Base-by-base conservation (phyloP, 345 rosid species). In the Brassica napus region DNA sequence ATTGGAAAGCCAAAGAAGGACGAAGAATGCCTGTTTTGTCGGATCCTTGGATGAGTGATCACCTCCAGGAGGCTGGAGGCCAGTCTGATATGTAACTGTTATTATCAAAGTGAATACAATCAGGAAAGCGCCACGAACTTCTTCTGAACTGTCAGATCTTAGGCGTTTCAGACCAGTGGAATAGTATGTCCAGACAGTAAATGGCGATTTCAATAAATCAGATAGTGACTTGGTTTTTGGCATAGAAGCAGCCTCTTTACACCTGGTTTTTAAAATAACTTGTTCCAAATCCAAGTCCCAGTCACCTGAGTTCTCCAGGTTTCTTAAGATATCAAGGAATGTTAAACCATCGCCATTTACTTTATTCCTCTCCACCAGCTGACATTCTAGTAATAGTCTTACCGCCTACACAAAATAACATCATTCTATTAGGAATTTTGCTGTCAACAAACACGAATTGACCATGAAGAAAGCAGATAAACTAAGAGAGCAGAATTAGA, bases 11-110 rank as follows among this genome's bases (percentile, higher is more conserved):
- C 77, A 72, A 2, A 78, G 73, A 5, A 57, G 6, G 35, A 72
- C 65, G 28, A 55, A 72, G 39, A 71, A 72, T 30, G 21, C 0
- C 14, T 65, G 61, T 18, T 78, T 78, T 76, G 44, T 78, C 21
- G 37, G 65, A 55, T 58, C 30, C 11, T 12, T 60, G 1, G 81
- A 55, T 78, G 39, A 72, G 37, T 65, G 34, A 28, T 30, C 16
- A 42, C 77, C 62, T 55, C 77, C 76, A 1, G 77, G 81, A 65
- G 81, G 81, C 68, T 78, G 81, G 26, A 65, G 72, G 0, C 37
- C 61, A 8, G 72, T 78, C 52, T 78, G 81, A 10, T 78, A 78
- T 16, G 77, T 72, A 0, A 39, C 6, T 72, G 81, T 78, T 1
- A 65, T 71, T 16, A 78, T 26, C 35, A 78, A 65, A 18, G 77